These are phyloP conservation scores for Russula sp. DNA, from an alignment of 768 basidiomycete genomes.

Conservation along the genomic window DNA sequence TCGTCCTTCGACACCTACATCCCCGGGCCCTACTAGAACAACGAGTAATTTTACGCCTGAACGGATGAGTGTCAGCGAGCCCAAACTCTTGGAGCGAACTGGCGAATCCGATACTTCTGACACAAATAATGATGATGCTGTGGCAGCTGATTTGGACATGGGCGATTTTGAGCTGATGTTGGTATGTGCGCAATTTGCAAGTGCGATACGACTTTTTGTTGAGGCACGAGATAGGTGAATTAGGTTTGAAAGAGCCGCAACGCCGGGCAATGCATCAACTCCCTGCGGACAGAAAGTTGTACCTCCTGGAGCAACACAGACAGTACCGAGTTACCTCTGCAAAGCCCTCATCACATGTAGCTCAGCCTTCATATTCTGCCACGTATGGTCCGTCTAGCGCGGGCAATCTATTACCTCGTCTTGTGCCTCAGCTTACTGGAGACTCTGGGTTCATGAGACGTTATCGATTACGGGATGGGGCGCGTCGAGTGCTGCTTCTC, in stretches of 20 bases:
- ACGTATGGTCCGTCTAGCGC: slow-evolving; percentile 63
- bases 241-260: slow-evolving; percentile 70
- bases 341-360: slow-evolving; percentile 34
- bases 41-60: slow-evolving; percentile 31
- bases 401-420: slow-evolving; percentile 54
- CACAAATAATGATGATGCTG: slow-evolving; percentile 35
- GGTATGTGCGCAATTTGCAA: slow-evolving; percentile 42
- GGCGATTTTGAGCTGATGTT: slow-evolving; percentile 67
- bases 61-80: slow-evolving; percentile 71
- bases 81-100: slow-evolving; percentile 50
- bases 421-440: slow-evolving; percentile 75
- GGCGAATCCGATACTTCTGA: slow-evolving; percentile 31
- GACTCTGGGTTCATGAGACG: slow-evolving; percentile 61
- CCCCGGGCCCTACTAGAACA: slow-evolving; percentile 38
- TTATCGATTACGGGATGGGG: slow-evolving; percentile 68
- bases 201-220: slow-evolving; percentile 20
- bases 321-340: slow-evolving; percentile 40
- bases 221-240: slow-evolving; percentile 48
- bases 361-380: slow-evolving; percentile 43
- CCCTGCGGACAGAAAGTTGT: slow-evolving; percentile 59
- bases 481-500: slow-evolving; percentile 38
- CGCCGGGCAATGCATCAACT: slow-evolving; percentile 61
- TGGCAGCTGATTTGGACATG: slow-evolving; percentile 41
- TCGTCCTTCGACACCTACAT: slow-evolving; percentile 43
- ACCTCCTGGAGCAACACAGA: slow-evolving; percentile 58